Percentiles rank a stretch among this genome's conserved stretches.
Evolutionary conservation across 805 yeast species (phyloP).

Genomic region (Kluyveromyces aestuarii): DNA sequence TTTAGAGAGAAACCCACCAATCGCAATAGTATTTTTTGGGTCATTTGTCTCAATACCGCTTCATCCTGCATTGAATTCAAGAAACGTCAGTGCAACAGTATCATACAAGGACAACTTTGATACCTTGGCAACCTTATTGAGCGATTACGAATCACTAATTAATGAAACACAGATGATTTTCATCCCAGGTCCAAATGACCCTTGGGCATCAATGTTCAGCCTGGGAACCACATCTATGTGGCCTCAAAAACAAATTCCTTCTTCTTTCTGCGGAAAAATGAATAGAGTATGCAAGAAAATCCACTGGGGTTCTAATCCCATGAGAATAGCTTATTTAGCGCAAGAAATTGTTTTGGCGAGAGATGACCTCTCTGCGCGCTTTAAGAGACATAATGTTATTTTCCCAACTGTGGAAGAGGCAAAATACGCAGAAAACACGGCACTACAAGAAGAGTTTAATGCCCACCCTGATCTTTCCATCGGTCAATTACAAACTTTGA

Average conservation of each 20-base stretch:
- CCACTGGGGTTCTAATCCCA: constrained; percentile 68
- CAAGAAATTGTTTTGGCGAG: constrained; percentile 73
- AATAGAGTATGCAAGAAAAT: constrained; percentile 47
- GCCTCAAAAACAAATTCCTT: constrained; percentile 72
- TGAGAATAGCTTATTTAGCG: constrained; percentile 64
- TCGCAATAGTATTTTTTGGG: constrained; percentile 72
- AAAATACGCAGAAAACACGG: constrained; percentile 16
- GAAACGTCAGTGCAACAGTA: constrained; percentile 41
- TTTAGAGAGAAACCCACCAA: constrained; percentile 51
- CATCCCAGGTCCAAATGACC: constrained; percentile 87
- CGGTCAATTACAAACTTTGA: constrained; percentile 22
- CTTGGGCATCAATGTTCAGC: constrained; percentile 73
- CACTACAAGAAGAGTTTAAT: constrained; percentile 16
- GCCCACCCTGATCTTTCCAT: constrained; percentile 6
- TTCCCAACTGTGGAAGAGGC: constrained; percentile 36
- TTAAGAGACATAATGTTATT: constrained; percentile 59
- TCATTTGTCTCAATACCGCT: constrained; percentile 67
- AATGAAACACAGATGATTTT: constrained; percentile 49
- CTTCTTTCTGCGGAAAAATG: constrained; percentile 59
- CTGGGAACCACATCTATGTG: constrained; percentile 51
- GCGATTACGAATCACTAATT: constrained; percentile 33
- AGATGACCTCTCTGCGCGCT: constrained; percentile 62
- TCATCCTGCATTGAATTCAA: constrained; percentile 44
- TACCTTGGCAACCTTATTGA: constrained; percentile 54
- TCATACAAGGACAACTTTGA: constrained; percentile 64